Percentiles rank a stretch among this genome's conserved stretches.
These are phyloP conservation scores for Beauveria brongniartii DNA, from an alignment of 2,329 filamentous ascomycete genomes.

Conservation along the genomic window DNA sequence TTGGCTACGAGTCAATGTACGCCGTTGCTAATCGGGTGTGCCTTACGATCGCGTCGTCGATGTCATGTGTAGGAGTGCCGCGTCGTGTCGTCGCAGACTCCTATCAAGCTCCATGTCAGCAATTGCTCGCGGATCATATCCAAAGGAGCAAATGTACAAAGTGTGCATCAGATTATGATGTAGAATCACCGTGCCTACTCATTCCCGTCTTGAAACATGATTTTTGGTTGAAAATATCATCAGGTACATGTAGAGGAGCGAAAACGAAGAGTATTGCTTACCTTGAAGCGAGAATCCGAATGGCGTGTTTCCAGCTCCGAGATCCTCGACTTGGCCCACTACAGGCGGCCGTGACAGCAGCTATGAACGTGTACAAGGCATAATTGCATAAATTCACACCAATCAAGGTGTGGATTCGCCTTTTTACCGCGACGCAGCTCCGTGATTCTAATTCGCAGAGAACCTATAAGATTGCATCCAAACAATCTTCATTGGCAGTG, in stretches of 20 bases:
- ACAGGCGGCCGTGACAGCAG: background rate
- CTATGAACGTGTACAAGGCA: background rate
- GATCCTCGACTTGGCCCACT: background rate
- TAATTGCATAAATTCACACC: too few species aligned
- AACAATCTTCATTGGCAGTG: too few species aligned
- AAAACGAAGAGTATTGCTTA: background rate
- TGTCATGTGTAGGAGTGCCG: background rate
- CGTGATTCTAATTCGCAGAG: too few species aligned
- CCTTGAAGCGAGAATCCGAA: background rate
- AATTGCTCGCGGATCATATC: background rate
- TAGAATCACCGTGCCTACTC: slow-evolving; percentile 26
- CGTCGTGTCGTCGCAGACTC: background rate
- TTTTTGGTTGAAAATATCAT: slow-evolving; percentile 16
- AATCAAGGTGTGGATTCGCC: too few species aligned
- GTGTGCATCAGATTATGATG: slow-evolving; percentile 5
- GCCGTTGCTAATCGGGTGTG: background rate
- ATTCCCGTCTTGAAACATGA: slow-evolving; percentile 34
- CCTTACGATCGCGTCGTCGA: background rate
- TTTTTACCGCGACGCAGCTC: too few species aligned
- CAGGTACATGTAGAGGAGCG: slow-evolving; percentile 3
- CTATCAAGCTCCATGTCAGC: background rate
- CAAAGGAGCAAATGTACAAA: background rate
- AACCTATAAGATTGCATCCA: too few species aligned
- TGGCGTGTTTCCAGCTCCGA: background rate
- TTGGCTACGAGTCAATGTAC: background rate